Evolutionary conservation across 75 land plant genomes (phyloP).

Genomic region (Selaginella moellendorffii): DNA sequence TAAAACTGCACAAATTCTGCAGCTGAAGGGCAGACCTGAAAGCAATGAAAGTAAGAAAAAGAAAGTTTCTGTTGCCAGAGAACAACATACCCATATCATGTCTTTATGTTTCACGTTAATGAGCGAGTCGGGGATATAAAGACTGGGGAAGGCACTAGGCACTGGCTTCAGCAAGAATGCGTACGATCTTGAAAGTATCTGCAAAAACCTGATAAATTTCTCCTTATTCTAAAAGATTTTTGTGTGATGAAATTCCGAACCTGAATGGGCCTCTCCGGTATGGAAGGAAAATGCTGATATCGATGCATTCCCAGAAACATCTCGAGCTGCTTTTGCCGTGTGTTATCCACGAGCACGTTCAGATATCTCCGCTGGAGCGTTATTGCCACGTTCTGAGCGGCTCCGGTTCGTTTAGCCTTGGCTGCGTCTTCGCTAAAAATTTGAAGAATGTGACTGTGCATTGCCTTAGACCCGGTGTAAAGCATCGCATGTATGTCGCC

Average conservation of each 20-base stretch:
- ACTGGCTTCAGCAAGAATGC: conserved; percentile 75
- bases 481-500: conserved; percentile 99
- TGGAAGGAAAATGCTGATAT: conserved; percentile 79
- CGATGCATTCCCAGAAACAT: conserved; percentile 84
- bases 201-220: conserved; percentile 8
- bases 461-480: conserved; percentile 94
- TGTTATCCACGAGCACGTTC: conserved; percentile 75
- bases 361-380: conserved; percentile 81
- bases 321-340: conserved; percentile 92
- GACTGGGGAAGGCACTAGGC: conserved; percentile 42
- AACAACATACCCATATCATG: conserved; percentile 52
- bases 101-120: conserved; percentile 73
- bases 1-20: conserved; percentile 76
- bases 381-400: conserved; percentile 81
- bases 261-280: conserved; percentile 41
- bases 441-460: conserved; percentile 94
- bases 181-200: conserved; percentile 71
- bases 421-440: conserved; percentile 75
- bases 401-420: conserved; percentile 60
- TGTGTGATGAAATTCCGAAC: too few species aligned
- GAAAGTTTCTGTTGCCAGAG: not conserved
- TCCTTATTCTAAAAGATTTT: not conserved
- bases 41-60: not conserved
- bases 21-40: conserved; percentile 70
- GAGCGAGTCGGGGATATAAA: conserved; percentile 41